These are phyloP conservation scores for Acephala macrosclerotiorum DNA, from an alignment of 2,329 filamentous ascomycete genomes.

Conservation along the genomic window DNA sequence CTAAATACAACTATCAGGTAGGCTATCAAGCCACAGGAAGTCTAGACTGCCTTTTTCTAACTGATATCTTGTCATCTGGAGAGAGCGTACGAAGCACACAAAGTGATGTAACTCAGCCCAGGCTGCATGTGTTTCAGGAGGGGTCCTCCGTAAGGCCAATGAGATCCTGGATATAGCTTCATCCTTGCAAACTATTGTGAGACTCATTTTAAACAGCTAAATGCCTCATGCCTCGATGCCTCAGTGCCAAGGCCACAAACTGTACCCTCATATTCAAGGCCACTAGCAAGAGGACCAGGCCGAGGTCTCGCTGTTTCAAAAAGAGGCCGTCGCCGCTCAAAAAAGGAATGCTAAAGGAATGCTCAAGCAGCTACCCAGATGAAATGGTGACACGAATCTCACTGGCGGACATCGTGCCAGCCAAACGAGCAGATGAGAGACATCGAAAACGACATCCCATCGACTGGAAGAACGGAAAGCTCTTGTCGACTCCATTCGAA, in stretches of 20 bases:
- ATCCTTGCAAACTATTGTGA: neutral
- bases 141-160: neutral
- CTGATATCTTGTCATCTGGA: neutral
- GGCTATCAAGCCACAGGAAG: neutral
- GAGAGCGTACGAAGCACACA: neutral
- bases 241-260: neutral
- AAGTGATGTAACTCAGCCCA: neutral
- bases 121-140: conserved; percentile 4
- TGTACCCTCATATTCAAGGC: neutral
- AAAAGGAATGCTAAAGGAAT: too few species aligned
- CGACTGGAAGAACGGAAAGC: neutral
- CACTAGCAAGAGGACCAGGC: neutral
- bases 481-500: neutral
- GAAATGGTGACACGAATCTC: neutral
- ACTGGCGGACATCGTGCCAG: neutral
- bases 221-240: neutral
- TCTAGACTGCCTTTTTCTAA: neutral
- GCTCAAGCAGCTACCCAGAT: neutral
- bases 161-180: neutral
- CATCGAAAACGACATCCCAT: neutral
- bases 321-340: neutral
- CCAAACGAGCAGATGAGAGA: neutral
- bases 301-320: neutral
- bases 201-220: too few species aligned
- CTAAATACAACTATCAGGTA: neutral